Evolutionary conservation across 768 basidiomycete species (phyloP), one percentile per base, ranked within the genome.

Genomic region (Dendrothele bispora): DNA sequence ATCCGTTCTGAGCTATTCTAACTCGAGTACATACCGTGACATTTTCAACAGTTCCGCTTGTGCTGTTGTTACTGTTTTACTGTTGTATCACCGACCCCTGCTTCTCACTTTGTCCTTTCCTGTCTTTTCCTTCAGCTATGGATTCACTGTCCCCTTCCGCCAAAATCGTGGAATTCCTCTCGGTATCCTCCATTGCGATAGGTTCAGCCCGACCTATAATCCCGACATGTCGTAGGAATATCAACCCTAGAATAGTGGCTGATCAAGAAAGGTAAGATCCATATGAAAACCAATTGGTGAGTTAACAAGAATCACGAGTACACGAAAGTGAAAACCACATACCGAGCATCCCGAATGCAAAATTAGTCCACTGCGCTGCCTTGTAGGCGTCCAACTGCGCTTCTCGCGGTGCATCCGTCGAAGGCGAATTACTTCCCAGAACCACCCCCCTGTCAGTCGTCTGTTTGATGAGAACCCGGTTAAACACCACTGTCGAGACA

Each of bases 401-500:
- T 0, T 58, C 29, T 15, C 11, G 39, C 0, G 72, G 69, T 24
- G 68, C 63, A 4, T 39, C 65, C 49, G 63, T 67, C 18, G 59
- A 48, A 1, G 53, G 21, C 20, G 54, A 45, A 46, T 68, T 53
- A n/a, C n/a, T n/a, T 38, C 20, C 27, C 8, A 70, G 34, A 20
- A 52, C 38, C 10, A 75, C 68, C 27, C 68, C 73, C 32, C 59
- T 48, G 48, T 41, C 53, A 25, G 53, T 49, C 12, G 73, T 62
- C 24, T 70, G 57, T 12, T 63, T 50, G 3, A 50, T 46, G 10
- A 76, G 64, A n/a, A 80, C 75, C 2, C 72, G 63, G 54, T 89
- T 76, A 62, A 80, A 86, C 29, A 88, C 83, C 25, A 89, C 83
- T 1, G 87, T 89, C 7, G 81, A 75, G 14, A 88, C 72, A 8